Conservation (phyloP, 2,329 filamentous ascomycete species). For the Scedosporium dehoogii region DNA sequence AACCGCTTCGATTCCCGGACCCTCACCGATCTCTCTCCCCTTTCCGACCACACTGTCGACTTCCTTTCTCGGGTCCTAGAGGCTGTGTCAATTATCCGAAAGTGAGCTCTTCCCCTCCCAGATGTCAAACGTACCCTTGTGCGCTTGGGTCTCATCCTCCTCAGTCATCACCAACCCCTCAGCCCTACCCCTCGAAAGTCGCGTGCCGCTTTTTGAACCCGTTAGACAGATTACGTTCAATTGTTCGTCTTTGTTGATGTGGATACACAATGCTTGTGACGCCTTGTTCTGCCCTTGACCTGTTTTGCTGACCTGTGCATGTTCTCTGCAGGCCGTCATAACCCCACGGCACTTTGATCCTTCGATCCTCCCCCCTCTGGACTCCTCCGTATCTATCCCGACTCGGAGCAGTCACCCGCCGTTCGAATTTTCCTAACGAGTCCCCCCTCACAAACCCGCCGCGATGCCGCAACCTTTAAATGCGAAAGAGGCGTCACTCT, state of each 20-base stretch:
- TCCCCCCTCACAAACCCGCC: slow-evolving; percentile 14
- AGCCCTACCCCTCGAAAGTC: not conserved
- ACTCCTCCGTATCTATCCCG: not conserved
- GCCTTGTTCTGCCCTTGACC: not conserved
- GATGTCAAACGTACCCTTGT: no score
- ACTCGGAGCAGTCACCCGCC: not conserved
- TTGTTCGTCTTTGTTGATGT: not conserved
- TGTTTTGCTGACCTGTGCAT: not conserved
- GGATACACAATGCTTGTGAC: not conserved
- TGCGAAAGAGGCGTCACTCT: slow-evolving; percentile 88
- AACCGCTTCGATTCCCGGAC: not conserved
- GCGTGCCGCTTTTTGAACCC: not conserved
- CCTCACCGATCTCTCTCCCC: not conserved
- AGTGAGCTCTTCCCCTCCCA: not conserved
- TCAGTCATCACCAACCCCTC: not conserved
- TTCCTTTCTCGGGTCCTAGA: not conserved
- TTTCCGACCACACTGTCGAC: not conserved
- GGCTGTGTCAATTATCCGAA: not conserved
- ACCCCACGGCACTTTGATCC: no score
- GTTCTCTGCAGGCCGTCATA: not conserved
- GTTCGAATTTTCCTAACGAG: not conserved
- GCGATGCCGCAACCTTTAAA: slow-evolving; percentile 62
- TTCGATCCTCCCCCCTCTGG: no score
- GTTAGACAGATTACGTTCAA: not conserved
- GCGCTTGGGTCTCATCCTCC: not conserved